phyloP scores from a whole-genome alignment of 257 asterid species.

The Gentiana dahurica region DNA sequence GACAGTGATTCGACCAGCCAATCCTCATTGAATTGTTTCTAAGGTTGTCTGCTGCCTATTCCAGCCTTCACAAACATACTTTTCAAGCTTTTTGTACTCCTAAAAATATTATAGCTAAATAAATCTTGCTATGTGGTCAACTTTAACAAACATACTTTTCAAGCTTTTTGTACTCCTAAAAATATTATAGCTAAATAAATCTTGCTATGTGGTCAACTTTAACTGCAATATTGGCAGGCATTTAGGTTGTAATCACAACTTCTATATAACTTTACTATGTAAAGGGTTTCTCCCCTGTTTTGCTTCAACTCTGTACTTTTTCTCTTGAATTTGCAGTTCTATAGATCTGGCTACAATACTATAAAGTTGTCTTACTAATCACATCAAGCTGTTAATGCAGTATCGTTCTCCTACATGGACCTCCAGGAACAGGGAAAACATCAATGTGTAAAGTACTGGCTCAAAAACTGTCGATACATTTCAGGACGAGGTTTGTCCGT shows the following conservation, averaged over 20 bases:
- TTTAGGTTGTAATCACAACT: not conserved
- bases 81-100: too few relatives aligned
- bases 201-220: not conserved
- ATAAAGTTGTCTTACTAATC: not conserved
- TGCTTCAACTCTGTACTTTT: not conserved
- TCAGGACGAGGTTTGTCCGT: constrained; percentile 55
- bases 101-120: too few relatives aligned
- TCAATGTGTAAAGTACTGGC: constrained; percentile 94
- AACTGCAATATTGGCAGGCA: not conserved
- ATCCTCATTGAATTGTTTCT: too few relatives aligned
- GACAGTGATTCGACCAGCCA: too few relatives aligned
- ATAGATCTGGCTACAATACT: too few relatives aligned
- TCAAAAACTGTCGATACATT: constrained; percentile 84
- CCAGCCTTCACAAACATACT: too few relatives aligned
- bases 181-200: too few relatives aligned
- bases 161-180: too few relatives aligned
- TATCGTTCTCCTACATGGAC: constrained; percentile 94
- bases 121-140: not conserved
- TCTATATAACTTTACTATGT: not conserved
- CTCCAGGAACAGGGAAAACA: constrained; percentile 99
- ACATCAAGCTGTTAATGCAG: constrained; percentile 35
- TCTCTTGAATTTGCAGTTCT: too few relatives aligned
- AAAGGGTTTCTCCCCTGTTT: not conserved
- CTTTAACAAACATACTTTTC: not conserved
- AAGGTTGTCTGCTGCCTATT: too few relatives aligned